Evolutionary conservation across 345 rosid species (phyloP).

Genomic region (Psidium guajava): DNA sequence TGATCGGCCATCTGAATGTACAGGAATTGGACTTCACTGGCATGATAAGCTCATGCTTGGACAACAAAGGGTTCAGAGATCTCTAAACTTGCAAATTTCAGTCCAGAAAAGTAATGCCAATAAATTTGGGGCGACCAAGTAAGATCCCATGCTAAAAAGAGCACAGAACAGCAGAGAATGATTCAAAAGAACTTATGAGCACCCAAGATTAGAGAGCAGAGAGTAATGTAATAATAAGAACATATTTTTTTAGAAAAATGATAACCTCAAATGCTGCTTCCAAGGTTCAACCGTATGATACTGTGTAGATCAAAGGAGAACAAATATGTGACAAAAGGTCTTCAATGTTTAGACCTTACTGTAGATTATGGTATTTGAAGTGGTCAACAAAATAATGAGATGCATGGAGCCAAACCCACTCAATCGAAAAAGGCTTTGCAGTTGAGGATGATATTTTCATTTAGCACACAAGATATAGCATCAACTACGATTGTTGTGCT

Average conservation of each 20-base stretch:
- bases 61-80: neutral
- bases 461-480: neutral
- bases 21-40: neutral
- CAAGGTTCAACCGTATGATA: neutral
- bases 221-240: neutral
- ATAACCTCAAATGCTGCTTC: neutral
- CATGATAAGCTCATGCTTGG: neutral
- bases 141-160: neutral
- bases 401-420: neutral
- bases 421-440: neutral
- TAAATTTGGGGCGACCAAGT: neutral
- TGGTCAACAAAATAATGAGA: neutral
- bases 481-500: neutral
- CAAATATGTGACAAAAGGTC: neutral
- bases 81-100: neutral
- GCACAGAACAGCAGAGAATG: neutral
- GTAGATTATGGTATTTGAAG: neutral
- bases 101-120: neutral
- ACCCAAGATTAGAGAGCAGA: neutral
- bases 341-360: neutral
- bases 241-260: neutral
- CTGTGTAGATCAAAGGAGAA: neutral
- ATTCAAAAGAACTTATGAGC: neutral
- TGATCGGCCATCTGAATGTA: neutral
- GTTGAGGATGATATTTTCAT: neutral